Evolutionary conservation across 495 filamentous ascomycete species (phyloP), one percentile per base, ranked within the genome.

Genomic region (Hypoxylon subgilvum): DNA sequence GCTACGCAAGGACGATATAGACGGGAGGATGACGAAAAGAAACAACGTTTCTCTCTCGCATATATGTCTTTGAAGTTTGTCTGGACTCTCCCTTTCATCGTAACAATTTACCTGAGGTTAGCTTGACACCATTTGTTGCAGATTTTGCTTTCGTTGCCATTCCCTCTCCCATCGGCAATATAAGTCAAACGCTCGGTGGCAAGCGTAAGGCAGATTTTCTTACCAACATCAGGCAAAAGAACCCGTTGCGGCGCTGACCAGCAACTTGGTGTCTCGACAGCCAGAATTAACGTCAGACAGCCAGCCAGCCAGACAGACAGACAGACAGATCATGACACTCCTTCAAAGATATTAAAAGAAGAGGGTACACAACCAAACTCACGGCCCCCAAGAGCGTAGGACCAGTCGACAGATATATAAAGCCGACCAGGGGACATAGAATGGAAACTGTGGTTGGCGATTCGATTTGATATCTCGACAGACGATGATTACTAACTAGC

Each of bases 281-380:
- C 46, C 36, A 46, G 44, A 49, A 34, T 57, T 49, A 57, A 49
- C 52, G 53, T 17, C 60, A 53, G 49, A 52, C n/a, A n/a, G n/a
- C n/a, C n/a, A n/a, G n/a, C n/a, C n/a, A n/a, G n/a, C n/a, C n/a
- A n/a, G n/a, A n/a, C n/a, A n/a, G n/a, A n/a, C n/a, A n/a, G n/a
- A n/a, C 40, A 62, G 59, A 50, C 19, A 44, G 55, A 62, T 6
- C 36, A 57, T 54, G 60, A 49, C 48, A 57, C 53, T 45, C 40
- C 30, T 49, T 44, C 53, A 4, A 58, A 58, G 60, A 57, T 57
- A 63, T 63, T 63, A 57, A 57, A 63, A 61, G 57, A 61, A 54
- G 38, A 48, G 42, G 43, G 7, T 31, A 63, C 30, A 48, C 48
- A 51, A 53, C 31, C 25, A 39, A 47, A 25, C 48, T 10, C 40